phyloP scores from a whole-genome alignment of 495 filamentous ascomycete genomes.

The Peziza echinospora region DNA sequence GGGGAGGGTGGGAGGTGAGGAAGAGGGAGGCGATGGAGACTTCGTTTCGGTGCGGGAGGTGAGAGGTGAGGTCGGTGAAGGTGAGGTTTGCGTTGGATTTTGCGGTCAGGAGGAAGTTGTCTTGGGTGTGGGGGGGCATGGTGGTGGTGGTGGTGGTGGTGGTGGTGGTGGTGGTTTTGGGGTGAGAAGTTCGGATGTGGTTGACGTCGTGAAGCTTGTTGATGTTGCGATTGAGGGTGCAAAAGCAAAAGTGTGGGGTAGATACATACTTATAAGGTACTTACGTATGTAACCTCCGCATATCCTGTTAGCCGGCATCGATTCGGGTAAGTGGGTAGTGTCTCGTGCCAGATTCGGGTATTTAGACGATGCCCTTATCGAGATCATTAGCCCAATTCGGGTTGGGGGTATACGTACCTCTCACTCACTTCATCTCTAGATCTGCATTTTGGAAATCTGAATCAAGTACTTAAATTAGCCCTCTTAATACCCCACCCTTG shows the following conservation, averaged over 20 bases:
- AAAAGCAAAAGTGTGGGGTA: background rate
- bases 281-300: too few species aligned
- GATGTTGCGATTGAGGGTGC: background rate
- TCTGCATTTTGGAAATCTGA: too few species aligned
- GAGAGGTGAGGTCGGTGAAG: conserved; percentile 59
- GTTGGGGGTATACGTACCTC: too few species aligned
- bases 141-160: background rate
- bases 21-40: conserved; percentile 75
- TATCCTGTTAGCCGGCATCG: too few species aligned
- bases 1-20: conserved; percentile 73
- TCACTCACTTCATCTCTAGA: too few species aligned
- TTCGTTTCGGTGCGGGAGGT: conserved; percentile 55
- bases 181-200: background rate
- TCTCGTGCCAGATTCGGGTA: too few species aligned
- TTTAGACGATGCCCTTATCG: too few species aligned
- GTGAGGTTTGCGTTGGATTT: conserved; percentile 54
- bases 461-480: too few species aligned
- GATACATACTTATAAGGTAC: background rate
- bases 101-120: conserved; percentile 57
- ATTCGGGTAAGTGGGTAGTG: too few species aligned
- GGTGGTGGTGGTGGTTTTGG: too few species aligned
- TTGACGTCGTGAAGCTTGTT: background rate
- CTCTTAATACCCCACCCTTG: too few species aligned
- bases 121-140: conserved; percentile 16
- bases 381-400: too few species aligned